A percentile compares a stretch with the other conserved stretches of the same genome.
Conservation (phyloP, 106 monocot species). For the Dactylorhiza incarnata region DNA sequence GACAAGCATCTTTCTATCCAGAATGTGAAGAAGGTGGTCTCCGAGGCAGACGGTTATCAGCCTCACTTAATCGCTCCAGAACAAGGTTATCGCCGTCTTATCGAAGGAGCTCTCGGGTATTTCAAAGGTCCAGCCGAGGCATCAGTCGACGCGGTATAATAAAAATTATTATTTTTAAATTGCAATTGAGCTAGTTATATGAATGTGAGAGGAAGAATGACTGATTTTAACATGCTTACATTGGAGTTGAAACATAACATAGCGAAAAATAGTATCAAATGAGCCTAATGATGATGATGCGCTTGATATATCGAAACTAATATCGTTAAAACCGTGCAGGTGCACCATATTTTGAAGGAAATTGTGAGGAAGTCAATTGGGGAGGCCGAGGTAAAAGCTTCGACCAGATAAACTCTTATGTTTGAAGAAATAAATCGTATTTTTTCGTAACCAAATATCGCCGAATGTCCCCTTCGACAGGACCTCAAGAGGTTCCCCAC, state of each 20-base stretch:
- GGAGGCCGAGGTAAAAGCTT: constrained; percentile 46
- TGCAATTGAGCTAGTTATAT: too few species aligned
- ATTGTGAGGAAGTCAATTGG: constrained; percentile 61
- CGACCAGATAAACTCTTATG: background rate
- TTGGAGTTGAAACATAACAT: too few species aligned
- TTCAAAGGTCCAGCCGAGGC: constrained; percentile 69
- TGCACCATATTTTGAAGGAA: constrained; percentile 59
- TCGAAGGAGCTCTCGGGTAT: constrained; percentile 44
- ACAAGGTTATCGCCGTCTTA: constrained; percentile 64
- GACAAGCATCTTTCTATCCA: constrained; percentile 54
- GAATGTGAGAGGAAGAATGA: too few species aligned
- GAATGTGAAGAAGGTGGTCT: constrained; percentile 63
- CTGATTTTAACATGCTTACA: too few species aligned
- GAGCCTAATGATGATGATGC: too few species aligned
- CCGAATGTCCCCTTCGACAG: constrained; percentile 18
- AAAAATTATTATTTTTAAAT: too few species aligned
- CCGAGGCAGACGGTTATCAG: constrained; percentile 79
- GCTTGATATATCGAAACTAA: background rate
- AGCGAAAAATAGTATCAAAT: too few species aligned
- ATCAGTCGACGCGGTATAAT: constrained; percentile 62
- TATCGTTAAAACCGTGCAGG: constrained; percentile 25
- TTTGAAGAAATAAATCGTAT: background rate
- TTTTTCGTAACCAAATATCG: background rate
- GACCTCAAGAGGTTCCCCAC: constrained; percentile 81
- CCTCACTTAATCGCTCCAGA: constrained; percentile 80